phyloP scores from a whole-genome alignment of 2,329 filamentous ascomycete genomes.

The Metarhizium album region DNA sequence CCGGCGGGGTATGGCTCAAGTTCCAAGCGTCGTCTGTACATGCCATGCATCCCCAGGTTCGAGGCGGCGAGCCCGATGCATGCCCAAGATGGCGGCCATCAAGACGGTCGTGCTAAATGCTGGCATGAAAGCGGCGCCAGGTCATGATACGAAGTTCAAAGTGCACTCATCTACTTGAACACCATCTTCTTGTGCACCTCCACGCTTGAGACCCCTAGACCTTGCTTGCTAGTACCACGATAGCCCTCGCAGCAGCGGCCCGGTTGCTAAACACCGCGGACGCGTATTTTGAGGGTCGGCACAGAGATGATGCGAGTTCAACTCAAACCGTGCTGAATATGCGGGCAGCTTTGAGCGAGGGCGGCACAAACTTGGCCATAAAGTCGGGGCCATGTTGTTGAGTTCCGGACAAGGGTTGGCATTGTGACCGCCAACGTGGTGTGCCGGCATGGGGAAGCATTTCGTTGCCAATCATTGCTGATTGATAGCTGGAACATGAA shows the following conservation, averaged over 20 bases:
- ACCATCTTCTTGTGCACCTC: not conserved
- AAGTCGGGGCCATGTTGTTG: not conserved
- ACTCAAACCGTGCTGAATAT: too few relatives aligned
- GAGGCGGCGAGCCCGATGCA: too few relatives aligned
- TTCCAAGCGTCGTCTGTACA: not conserved
- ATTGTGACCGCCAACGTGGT: not conserved
- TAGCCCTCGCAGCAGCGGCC: not conserved
- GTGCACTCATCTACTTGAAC: not conserved
- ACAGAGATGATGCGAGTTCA: too few relatives aligned
- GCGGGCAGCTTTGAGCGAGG: too few relatives aligned
- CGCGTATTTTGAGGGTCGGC: too few relatives aligned
- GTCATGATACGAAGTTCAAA: not conserved
- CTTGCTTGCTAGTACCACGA: not conserved
- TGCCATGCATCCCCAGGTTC: not conserved
- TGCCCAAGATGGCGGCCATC: not conserved
- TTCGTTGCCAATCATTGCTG: not conserved
- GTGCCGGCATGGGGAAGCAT: not conserved
- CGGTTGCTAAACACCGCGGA: too few relatives aligned
- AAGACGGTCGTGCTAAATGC: not conserved
- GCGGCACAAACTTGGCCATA: not conserved
- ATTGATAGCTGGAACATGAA: not conserved
- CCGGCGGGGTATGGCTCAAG: not conserved
- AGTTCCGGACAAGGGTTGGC: not conserved
- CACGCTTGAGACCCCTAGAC: not conserved
- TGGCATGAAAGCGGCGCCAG: too few relatives aligned